Evolutionary conservation across 306 rosid species (phyloP), one percentile per base, ranked within the genome.

Genomic region (Rubus idaeus): DNA sequence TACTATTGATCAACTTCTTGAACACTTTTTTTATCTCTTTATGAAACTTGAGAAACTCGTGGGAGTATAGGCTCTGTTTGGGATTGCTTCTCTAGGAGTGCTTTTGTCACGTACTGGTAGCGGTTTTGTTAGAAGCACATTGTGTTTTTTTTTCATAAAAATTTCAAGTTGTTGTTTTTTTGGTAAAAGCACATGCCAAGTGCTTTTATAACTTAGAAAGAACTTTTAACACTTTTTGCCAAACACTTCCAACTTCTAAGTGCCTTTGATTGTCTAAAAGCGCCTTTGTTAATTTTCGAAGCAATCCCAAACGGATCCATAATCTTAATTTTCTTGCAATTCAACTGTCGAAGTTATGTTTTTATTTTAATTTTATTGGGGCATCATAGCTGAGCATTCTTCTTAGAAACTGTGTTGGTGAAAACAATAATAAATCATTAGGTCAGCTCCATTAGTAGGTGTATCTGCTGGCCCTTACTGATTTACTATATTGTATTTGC

Each of bases 401-500:
- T 3, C 4, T 0, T 46, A 67, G 75, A 21, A 75, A 5, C 58
- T 61, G 47, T 21, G 68, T 26, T 44, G 17, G 10, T n/a, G 44
- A 40, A 45, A 64, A 64, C 47, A 46, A n/a, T 62, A 6, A 61
- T 42, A 60, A 39, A 53, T 56, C 26, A 40, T 12, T 73, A n/a
- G n/a, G n/a, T n/a, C n/a, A n/a, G n/a, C n/a, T n/a, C n/a, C n/a
- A n/a, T n/a, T n/a, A n/a, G n/a, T n/a, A n/a, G n/a, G n/a, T n/a
- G n/a, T n/a, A n/a, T n/a, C n/a, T n/a, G n/a, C n/a, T n/a, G n/a
- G n/a, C n/a, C n/a, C 55, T 46, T 16, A 40, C 41, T 68, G 46
- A 73, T 75, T 78, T 79, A 53, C 70, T 74, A 23, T 76, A 26
- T 26, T 79, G 57, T 80, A 60, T 71, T 83, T 74, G 75, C 91